Conservation (phyloP, 176 grass and related monocot genomes). For the Echinochloa phyllopogon region DNA sequence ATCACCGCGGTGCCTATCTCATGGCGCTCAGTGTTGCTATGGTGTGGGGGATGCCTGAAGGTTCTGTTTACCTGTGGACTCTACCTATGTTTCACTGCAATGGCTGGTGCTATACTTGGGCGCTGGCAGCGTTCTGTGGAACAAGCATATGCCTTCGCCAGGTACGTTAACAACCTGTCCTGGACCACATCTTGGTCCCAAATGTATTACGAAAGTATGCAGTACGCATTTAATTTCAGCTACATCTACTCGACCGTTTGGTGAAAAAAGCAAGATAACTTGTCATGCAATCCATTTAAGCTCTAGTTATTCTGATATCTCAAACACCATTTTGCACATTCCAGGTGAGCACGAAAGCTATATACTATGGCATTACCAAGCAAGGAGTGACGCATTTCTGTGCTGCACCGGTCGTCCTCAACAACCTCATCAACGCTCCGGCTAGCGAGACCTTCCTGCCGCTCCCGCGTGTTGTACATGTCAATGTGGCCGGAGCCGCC, state of each 20-base stretch:
- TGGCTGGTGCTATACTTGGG: conserved; percentile 94
- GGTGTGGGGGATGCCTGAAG: conserved; percentile 77
- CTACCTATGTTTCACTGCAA: conserved; percentile 98
- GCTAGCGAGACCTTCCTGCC: conserved; percentile 77
- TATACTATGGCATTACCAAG: conserved; percentile 74
- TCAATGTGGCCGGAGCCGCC: conserved; percentile 79
- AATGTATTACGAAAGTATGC: background rate
- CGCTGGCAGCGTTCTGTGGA: conserved; percentile 83
- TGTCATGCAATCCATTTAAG: background rate
- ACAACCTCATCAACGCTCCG: conserved; percentile 77
- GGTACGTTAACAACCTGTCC: conserved; percentile 40
- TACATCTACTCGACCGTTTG: background rate
- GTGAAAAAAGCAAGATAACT: background rate
- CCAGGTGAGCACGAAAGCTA: conserved; percentile 79
- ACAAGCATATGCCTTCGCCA: conserved; percentile 96
- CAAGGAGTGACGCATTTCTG: conserved; percentile 91
- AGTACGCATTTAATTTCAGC: background rate
- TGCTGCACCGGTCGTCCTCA: conserved; percentile 84
- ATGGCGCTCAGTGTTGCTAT: conserved; percentile 82
- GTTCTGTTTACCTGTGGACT: conserved; percentile 88
- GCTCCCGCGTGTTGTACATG: conserved; percentile 64
- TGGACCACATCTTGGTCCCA: background rate
- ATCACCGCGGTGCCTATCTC: conserved; percentile 88
- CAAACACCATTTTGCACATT: background rate
- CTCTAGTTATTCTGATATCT: background rate